Evolutionary conservation across 2,329 filamentous ascomycete genomes (phyloP).

Genomic region (Raffaelea deltoideospora): DNA sequence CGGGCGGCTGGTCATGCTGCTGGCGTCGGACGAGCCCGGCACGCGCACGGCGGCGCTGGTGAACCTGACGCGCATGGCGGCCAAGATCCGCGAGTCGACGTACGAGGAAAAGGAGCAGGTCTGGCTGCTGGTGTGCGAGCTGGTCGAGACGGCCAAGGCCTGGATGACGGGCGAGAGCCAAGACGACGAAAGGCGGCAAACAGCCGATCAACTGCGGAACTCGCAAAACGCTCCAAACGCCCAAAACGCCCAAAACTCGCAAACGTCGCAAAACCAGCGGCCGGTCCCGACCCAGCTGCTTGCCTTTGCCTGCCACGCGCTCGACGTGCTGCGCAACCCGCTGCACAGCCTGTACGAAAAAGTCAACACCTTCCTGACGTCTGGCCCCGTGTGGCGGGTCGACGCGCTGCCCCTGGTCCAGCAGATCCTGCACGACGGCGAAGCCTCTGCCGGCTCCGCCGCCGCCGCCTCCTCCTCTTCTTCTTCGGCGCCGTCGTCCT

Average conservation of each 20-base stretch:
- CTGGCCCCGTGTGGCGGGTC: conserved; percentile 59
- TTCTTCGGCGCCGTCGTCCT: no score
- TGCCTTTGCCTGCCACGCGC: conserved; percentile 57
- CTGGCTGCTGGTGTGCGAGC: conserved; percentile 65
- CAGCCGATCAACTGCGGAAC: no score
- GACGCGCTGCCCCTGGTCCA: conserved; percentile 59
- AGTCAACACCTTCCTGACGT: conserved; percentile 69
- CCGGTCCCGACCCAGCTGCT: conserved; percentile 59
- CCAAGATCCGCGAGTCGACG: conserved; percentile 49
- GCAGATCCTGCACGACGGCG: conserved; percentile 46
- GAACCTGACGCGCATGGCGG: conserved; percentile 50
- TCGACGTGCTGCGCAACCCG: conserved; percentile 59
- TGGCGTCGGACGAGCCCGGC: conserved; percentile 59
- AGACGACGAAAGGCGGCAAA: background rate
- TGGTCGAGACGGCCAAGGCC: conserved; percentile 54
- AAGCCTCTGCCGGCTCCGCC: conserved; percentile 57
- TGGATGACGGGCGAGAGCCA: conserved; percentile 26
- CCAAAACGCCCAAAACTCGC: no score
- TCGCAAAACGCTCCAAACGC: no score
- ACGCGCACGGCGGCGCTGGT: conserved; percentile 66
- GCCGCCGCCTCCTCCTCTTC: no score
- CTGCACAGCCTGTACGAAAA: conserved; percentile 75
- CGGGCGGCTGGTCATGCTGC: conserved; percentile 53
- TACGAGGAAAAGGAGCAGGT: conserved; percentile 65
- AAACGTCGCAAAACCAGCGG: background rate